Evolutionary conservation across 768 basidiomycete species (phyloP).

Genomic region (Leccinum variicolor): DNA sequence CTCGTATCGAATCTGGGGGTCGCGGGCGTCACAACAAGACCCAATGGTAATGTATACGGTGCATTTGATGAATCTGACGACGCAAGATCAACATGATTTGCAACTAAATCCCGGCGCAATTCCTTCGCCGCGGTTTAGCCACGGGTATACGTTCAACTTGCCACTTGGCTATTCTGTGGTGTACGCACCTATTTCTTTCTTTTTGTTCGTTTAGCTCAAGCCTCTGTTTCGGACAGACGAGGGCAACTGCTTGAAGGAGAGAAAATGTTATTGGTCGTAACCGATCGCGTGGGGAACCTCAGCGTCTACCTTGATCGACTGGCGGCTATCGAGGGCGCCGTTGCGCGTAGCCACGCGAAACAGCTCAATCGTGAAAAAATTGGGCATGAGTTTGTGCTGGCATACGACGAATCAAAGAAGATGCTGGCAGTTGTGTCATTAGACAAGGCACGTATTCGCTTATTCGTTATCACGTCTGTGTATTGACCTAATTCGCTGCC

Average conservation of each 20-base stretch:
- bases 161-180: constrained; percentile 18
- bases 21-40: constrained; percentile 11
- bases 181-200: constrained; percentile 1
- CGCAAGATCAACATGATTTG: constrained; percentile 26
- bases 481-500: background rate
- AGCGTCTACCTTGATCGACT: constrained; percentile 39
- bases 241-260: constrained; percentile 39
- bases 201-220: background rate
- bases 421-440: constrained; percentile 45
- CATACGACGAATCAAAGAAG: constrained; percentile 51
- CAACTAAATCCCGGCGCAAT: constrained; percentile 22
- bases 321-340: constrained; percentile 28
- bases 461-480: background rate
- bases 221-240: constrained; percentile 21
- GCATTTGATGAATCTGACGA: constrained; percentile 26
- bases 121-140: constrained; percentile 23
- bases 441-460: constrained; percentile 33
- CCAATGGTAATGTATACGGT: constrained; percentile 20
- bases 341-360: constrained; percentile 29
- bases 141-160: constrained; percentile 17
- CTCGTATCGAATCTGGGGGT: background rate
- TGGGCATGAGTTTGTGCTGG: constrained; percentile 41
- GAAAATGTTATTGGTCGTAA: constrained; percentile 41
- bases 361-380: constrained; percentile 43
- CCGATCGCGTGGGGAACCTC: constrained; percentile 33